A percentile compares a stretch with the other conserved stretches of the same genome.
These are phyloP conservation scores for Neoscytalidium dimidiatum DNA, from an alignment of 2,329 filamentous ascomycete species.

Conservation along the genomic window DNA sequence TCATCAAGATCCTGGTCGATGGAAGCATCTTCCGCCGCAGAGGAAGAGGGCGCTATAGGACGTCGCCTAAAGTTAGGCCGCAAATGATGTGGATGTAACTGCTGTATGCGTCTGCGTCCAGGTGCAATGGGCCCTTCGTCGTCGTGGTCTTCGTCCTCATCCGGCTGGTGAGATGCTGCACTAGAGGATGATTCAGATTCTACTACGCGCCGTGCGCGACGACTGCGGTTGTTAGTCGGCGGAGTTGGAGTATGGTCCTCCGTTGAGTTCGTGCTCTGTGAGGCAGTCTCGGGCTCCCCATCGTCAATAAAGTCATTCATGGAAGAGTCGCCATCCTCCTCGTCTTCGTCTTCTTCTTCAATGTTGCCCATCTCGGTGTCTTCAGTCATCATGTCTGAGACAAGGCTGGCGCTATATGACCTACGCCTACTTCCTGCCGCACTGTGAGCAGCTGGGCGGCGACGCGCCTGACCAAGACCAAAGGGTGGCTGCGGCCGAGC, in stretches of 20 bases:
- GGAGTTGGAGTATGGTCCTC: conserved; percentile 34
- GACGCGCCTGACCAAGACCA: conserved; percentile 27
- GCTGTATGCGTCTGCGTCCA: conserved; percentile 30
- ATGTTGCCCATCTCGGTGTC: conserved; percentile 43
- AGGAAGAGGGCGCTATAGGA: conserved; percentile 25
- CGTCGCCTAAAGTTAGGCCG: conserved; percentile 20
- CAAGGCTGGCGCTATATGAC: conserved; percentile 43
- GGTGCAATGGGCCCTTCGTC: conserved; percentile 37
- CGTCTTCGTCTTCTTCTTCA: conserved; percentile 46
- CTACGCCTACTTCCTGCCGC: conserved; percentile 41
- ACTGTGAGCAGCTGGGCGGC: conserved; percentile 42
- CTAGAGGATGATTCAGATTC: conserved; percentile 41
- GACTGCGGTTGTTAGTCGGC: conserved; percentile 26
- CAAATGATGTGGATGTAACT: conserved; percentile 26
- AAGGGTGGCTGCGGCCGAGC: conserved; percentile 31
- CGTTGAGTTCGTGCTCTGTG: conserved; percentile 33
- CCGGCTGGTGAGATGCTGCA: conserved; percentile 36
- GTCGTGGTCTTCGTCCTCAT: conserved; percentile 40
- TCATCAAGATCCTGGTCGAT: conserved; percentile 40
- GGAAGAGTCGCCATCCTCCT: conserved; percentile 40
- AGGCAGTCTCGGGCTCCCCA: conserved; percentile 30
- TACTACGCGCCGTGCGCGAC: conserved; percentile 37
- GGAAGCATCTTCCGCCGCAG: conserved; percentile 30
- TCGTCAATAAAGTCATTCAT: conserved; percentile 45
- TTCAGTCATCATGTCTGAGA: conserved; percentile 41